Evolutionary conservation across 805 yeast species (phyloP), one percentile per base, ranked within the genome.

Genomic region (Pichia californica): DNA sequence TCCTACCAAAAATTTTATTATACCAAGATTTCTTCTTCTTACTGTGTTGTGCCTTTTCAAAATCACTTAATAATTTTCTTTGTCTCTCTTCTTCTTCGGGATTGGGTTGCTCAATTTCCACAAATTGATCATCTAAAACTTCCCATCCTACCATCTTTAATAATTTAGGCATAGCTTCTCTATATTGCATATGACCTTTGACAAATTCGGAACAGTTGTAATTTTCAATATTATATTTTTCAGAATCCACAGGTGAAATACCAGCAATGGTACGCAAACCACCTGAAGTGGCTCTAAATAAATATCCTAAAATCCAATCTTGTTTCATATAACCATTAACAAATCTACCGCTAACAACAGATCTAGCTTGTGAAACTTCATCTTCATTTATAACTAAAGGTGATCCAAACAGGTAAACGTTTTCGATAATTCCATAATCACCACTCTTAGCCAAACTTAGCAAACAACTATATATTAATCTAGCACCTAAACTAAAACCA

Each of bases 131-230:
- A 49, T 83, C 77, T 33, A 88, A 60, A 5, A 93, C 88, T 43
- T 85, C 83, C 79, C 94, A 83, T 4, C 85, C 89, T 32, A 86
- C 54, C 40, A 67, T 63, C 49, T 75, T 74, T 51, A 93, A 60
- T 35, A 93, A 70, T 53, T 77, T 78, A 1, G 99, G 99, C 75
- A 93, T 88, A 11, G 88, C 88, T 49, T 83, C 83, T 67, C 99
- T 83, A 64, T 93, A 93, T n/a, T 84, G 88, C 96, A 93, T 87
- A 67, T 93, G 99, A 1, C 99, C 99, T 47, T 84, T 88, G 4
- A 91, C 96, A 41, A 71, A 55, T 16, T 81, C 88, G 0, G 98
- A 85, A 56, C 95, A 87, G 57, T 93, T 94, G 49, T 83, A 73
- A 61, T 91, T 91, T 51, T 88, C 95, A 26, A 93, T 70, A 21